These are phyloP conservation scores for Pisolithus thermaeus DNA, from an alignment of 1,284 basidiomycete genomes.

Conservation along the genomic window DNA sequence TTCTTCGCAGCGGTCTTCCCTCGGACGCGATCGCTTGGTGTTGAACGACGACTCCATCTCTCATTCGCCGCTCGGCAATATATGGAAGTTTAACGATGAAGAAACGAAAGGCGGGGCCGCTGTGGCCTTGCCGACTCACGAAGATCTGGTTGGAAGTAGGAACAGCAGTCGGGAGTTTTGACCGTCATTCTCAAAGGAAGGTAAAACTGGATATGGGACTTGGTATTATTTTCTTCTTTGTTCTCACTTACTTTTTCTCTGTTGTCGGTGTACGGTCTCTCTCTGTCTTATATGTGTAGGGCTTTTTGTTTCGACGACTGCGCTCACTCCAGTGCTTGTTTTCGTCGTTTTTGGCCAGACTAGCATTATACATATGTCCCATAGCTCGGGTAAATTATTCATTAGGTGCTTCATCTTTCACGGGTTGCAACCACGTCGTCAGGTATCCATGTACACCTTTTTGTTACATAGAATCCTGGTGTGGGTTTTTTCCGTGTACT, in stretches of 20 bases:
- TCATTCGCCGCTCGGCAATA: conserved; percentile 41
- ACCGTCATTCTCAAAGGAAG: conserved; percentile 16
- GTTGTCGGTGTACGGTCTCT: neutral
- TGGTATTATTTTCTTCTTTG: neutral
- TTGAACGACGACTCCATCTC: conserved; percentile 26
- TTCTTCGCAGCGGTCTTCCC: conserved; percentile 12
- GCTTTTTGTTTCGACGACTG: neutral
- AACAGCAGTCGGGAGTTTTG: conserved; percentile 30
- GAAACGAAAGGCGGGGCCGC: conserved; percentile 50
- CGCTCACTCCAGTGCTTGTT: neutral
- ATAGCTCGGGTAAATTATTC: neutral
- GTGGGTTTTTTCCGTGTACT: too few species aligned
- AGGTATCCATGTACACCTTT: too few species aligned
- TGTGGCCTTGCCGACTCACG: conserved; percentile 33
- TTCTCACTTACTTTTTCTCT: neutral
- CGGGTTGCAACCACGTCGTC: too few species aligned
- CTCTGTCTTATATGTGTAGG: neutral
- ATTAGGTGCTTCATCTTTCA: neutral
- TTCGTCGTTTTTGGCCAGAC: neutral
- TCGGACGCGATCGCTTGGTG: conserved; percentile 19
- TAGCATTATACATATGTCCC: neutral
- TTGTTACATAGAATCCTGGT: too few species aligned
- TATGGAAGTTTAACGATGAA: conserved; percentile 62
- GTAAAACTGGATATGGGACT: conserved; percentile 20
- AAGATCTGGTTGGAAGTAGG: conserved; percentile 27